Base-by-base conservation (phyloP, 306 rosid genomes). In the Chamaecrista fasciculata region DNA sequence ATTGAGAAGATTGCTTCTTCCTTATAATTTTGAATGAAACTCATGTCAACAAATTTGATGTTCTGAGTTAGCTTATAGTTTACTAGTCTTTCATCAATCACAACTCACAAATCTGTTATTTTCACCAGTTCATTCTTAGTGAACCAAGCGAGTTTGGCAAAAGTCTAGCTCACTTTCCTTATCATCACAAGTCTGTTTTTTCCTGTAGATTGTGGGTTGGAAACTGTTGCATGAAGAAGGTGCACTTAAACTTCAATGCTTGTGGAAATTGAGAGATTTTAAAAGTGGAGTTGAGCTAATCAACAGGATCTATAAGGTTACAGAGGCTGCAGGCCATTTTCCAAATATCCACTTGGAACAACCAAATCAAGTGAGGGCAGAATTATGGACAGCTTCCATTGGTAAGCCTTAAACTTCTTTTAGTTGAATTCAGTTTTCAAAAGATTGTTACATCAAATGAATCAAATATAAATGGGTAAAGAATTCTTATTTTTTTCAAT, bases 261-360 rank as follows among this genome's bases (percentile, higher is more conserved):
- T 93, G 83, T 93, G 97, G 98, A 93, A 93, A 57, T 70, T 93
- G 89, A 88, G 87, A 81, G 97, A 86, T 74, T 90, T 80, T 53
- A 67, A 84, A 80, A 65, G 89, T 24, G 88, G 96, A 65, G 87
- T 90, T 28, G 94, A 93, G 58, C 88, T 93, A 66, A 78, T 90
- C 40, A 86, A 90, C 62, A 90, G 96, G 71, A 84, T 93, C 71
- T 82, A 20, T 44, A 69, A 85, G 40, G 98, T 83, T 80, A 81
- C 64, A 8, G 91, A 82, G 42, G 67, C 73, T 39, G 71, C 78
- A 18, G 90, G 86, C 43, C 96, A 93, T 79, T 93, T 83, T 76
- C 98, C 98, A 47, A 83, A 62, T 70, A 69, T 93, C 76, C 91
- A 90, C 78, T 68, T 90, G 77, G 96, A 90, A 72, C 87, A 85